phyloP scores from a whole-genome alignment of 1,284 basidiomycete species.

The Microbotryum violaceum region DNA sequence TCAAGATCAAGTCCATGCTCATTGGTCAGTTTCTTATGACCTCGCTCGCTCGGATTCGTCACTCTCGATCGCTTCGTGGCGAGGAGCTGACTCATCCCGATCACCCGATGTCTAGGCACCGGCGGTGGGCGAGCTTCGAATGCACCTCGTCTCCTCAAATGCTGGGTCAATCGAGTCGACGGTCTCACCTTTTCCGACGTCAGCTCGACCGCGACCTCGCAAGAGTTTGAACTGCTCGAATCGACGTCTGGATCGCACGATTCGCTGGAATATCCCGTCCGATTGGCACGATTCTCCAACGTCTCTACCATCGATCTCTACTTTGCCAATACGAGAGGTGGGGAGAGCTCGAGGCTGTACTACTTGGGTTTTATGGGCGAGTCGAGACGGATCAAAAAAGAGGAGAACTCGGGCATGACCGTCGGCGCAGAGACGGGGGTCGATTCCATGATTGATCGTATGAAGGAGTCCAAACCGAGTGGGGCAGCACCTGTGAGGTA shows the following conservation, averaged over 20 bases:
- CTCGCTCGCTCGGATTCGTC: constrained; percentile 9
- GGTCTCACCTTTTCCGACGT: constrained; percentile 20
- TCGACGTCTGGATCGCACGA: constrained; percentile 54
- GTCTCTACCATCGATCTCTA: constrained; percentile 63
- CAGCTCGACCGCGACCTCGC: constrained; percentile 49
- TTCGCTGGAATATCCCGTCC: constrained; percentile 59
- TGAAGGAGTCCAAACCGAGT: constrained; percentile 22
- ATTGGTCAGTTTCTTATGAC: constrained; percentile 49
- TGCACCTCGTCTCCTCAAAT: constrained; percentile 19
- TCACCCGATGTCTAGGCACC: constrained; percentile 46
- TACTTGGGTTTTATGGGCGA: constrained; percentile 76
- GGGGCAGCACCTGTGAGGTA: constrained; percentile 13
- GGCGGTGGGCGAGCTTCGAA: constrained; percentile 49
- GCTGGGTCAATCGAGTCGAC: constrained; percentile 23
- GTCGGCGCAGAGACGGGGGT: constrained; percentile 28
- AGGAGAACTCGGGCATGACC: constrained; percentile 37
- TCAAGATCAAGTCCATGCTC: constrained; percentile 57
- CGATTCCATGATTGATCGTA: constrained; percentile 18
- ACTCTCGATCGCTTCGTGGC: not conserved
- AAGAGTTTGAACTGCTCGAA: constrained; percentile 61
- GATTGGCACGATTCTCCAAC: constrained; percentile 63
- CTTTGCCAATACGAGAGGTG: constrained; percentile 62
- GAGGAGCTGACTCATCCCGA: constrained; percentile 35
- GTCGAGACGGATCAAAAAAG: constrained; percentile 51
- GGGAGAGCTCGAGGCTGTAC: constrained; percentile 57